A percentile compares a stretch with the other conserved stretches of the same genome.
Conservation (phyloP, 1,139 yeast genomes). For the Hansenula lynferdii region DNA sequence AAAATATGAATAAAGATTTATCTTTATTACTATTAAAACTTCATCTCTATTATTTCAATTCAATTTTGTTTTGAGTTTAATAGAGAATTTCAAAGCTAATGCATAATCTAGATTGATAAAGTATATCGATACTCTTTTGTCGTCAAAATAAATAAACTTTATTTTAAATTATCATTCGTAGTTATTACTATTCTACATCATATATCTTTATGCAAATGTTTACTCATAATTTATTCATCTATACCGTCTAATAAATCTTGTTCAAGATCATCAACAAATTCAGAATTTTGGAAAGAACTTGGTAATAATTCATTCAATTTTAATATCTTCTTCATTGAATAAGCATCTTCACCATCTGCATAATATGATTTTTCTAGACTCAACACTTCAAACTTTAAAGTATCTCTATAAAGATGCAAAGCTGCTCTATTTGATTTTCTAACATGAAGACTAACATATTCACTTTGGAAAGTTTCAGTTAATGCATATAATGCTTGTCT, state of each 20-base stretch:
- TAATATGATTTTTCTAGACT: conserved; percentile 83
- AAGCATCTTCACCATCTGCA: conserved; percentile 99
- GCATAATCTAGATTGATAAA: conserved; percentile 4
- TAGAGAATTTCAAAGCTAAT: neutral
- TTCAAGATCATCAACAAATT: conserved; percentile 47
- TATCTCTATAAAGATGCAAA: conserved; percentile 82
- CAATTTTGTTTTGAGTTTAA: neutral
- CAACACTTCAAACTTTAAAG: conserved; percentile 75
- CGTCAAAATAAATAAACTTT: neutral
- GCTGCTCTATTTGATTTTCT: conserved; percentile 95
- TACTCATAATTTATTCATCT: conserved; percentile 7
- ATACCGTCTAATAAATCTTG: conserved; percentile 34
- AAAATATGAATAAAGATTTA: neutral
- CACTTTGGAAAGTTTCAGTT: conserved; percentile 77
- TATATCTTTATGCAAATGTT: neutral
- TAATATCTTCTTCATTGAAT: conserved; percentile 78
- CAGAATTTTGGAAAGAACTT: conserved; percentile 42
- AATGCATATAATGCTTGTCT: conserved; percentile 76
- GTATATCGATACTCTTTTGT: neutral
- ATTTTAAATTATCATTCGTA: neutral
- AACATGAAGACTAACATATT: conserved; percentile 88
- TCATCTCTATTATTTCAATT: neutral
- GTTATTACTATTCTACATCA: neutral
- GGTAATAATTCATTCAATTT: conserved; percentile 57
- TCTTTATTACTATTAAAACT: neutral